Evolutionary conservation across 805 yeast genomes (phyloP).

Genomic region (Saturnispora galanensis): DNA sequence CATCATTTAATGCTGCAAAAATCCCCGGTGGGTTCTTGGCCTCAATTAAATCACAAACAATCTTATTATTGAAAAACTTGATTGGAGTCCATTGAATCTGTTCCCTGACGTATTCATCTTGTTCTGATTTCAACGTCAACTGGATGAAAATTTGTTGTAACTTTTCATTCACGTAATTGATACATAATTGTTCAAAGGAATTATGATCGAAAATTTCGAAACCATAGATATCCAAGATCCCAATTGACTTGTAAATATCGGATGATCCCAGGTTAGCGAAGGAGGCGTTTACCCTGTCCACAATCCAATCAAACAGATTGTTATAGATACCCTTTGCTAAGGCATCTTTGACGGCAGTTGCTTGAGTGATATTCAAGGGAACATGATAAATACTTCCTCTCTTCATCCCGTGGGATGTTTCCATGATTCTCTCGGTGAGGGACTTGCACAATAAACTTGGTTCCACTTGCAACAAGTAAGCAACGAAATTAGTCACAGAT

Average conservation of each 20-base stretch:
- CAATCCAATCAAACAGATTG: conserved; percentile 94
- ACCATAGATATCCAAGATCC: conserved; percentile 92
- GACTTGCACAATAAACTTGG: conserved; percentile 56
- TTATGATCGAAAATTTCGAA: conserved; percentile 93
- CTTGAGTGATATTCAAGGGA: conserved; percentile 86
- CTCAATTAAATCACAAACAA: conserved; percentile 95
- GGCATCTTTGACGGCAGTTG: conserved; percentile 91
- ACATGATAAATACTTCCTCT: conserved; percentile 93
- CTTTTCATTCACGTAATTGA: conserved; percentile 92
- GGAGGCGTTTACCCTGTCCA: conserved; percentile 77
- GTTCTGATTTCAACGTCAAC: conserved; percentile 91
- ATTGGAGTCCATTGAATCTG: conserved; percentile 97
- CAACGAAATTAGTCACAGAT: conserved; percentile 90
- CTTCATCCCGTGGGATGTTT: conserved; percentile 80
- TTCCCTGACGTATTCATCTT: conserved; percentile 93
- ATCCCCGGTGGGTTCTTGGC: conserved; percentile 91
- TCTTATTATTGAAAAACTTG: conserved; percentile 88
- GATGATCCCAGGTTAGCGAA: conserved; percentile 40
- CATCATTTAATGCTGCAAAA: conserved; percentile 93
- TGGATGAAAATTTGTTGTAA: conserved; percentile 95
- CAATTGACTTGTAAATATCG: conserved; percentile 51
- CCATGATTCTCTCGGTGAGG: conserved; percentile 72
- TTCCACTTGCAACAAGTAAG: conserved; percentile 78
- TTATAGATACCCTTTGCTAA: conserved; percentile 89
- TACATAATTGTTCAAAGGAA: conserved; percentile 91